phyloP scores from a whole-genome alignment of 345 rosid genomes.

The Rhodamnia argentea region DNA sequence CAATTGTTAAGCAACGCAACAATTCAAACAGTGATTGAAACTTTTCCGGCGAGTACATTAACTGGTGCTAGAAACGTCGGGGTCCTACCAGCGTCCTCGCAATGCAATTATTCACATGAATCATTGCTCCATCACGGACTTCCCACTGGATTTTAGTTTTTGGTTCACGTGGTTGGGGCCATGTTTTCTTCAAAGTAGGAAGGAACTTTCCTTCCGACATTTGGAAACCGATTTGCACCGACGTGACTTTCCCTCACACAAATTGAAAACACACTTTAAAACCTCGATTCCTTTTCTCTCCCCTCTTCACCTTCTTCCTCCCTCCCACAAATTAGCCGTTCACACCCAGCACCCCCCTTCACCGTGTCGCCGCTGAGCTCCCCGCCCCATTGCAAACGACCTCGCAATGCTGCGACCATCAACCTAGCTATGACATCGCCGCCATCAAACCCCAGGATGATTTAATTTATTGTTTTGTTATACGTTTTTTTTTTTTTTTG shows the following conservation, averaged over 20 bases:
- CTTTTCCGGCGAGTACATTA: neutral
- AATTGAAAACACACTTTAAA: neutral
- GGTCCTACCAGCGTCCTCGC: neutral
- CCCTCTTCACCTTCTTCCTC: neutral
- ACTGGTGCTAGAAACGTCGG: neutral
- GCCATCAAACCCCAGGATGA: neutral
- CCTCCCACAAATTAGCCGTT: neutral
- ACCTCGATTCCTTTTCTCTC: neutral
- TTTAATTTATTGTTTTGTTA: neutral
- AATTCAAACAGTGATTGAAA: neutral
- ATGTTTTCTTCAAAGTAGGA: neutral
- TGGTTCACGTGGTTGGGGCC: neutral
- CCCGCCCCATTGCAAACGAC: neutral
- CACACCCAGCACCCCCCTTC: neutral
- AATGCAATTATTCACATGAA: neutral
- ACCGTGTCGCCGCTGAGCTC: neutral
- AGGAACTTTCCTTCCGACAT: neutral
- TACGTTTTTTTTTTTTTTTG: too few relatives aligned
- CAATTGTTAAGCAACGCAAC: neutral
- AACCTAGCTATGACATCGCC: neutral
- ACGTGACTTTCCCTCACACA: neutral
- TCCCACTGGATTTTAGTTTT: neutral
- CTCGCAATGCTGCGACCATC: neutral
- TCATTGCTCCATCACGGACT: neutral
- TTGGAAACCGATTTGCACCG: neutral